phyloP scores from a whole-genome alignment of 2,329 filamentous ascomycete species.

The Ophiostoma perfectum region DNA sequence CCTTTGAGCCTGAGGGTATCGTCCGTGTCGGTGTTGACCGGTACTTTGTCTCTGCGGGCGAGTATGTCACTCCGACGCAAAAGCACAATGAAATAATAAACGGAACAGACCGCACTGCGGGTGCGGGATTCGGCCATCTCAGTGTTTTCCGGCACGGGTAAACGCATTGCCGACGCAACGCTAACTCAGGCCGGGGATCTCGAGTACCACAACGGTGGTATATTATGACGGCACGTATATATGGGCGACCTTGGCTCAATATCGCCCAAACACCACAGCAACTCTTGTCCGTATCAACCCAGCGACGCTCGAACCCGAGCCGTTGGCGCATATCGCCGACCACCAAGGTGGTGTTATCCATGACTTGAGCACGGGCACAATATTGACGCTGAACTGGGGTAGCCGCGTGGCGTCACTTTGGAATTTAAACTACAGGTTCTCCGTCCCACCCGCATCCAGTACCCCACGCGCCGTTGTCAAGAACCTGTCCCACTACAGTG shows the following conservation, averaged over 20 bases:
- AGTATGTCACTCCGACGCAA: not conserved
- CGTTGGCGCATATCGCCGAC: not conserved
- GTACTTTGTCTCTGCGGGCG: not conserved
- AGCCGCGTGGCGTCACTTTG: not conserved
- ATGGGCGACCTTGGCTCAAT: not conserved
- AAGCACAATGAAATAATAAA: not conserved
- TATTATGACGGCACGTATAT: not conserved
- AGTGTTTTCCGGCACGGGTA: not conserved
- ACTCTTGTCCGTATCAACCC: not conserved
- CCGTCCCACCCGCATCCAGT: not conserved
- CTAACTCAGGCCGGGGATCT: not conserved
- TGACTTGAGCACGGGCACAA: not conserved
- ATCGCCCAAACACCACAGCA: not conserved
- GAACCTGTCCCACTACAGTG: not conserved
- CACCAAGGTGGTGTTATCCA: not conserved
- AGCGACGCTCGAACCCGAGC: slow-evolving; percentile 3
- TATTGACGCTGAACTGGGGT: not conserved
- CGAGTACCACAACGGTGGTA: not conserved
- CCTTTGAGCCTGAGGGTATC: not conserved
- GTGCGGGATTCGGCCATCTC: not conserved
- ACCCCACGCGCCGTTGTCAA: not conserved
- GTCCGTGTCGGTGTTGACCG: not conserved
- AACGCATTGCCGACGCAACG: not conserved
- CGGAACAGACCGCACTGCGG: not conserved
- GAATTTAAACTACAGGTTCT: not conserved